Base-by-base conservation (phyloP, 176 grass and related monocot species). In the Cenchrus fungigraminus region DNA sequence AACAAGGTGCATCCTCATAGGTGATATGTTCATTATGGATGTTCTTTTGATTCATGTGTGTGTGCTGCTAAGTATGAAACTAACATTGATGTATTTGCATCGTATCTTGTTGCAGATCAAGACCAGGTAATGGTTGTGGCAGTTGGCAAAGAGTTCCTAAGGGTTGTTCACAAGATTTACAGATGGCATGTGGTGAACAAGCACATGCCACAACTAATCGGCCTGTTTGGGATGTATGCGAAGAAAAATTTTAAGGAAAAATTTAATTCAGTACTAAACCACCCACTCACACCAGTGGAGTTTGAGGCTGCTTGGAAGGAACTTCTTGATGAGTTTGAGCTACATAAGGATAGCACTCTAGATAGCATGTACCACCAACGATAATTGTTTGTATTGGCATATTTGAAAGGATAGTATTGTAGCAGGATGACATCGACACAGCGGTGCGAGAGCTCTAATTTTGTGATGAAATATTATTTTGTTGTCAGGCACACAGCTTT, bases 151-250 rank as follows among this genome's bases (percentile, higher is more conserved):
- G 66, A 69, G 12, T 73, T 73, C 13, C 70, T 12, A 2, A 22
- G 70, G 12, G 7, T 52, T 13, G 12, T 50, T 5, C 70, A 73
- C 3, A 73, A 28, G 12, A 28, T 73, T 13, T 73, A 46, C 2
- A 52, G 12, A 8, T 73, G 70, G 70, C 70, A 73, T 52, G 70
- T 73, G 12, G 46, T 73, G 2, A 52, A 54, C 46, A 74, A 74
- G 19, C 14, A 54, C 14, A 3, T 2, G 3, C 5, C 49, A 2
- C 0, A 17, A 1, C 12, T 34, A 0, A 74, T 54, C 2, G 14
- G 9, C 3, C 8, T 74, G 6, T 74, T 10, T 12, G 8, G 0
- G 0, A 3, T 16, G 28, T 6, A 54, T n/a, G 3, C 16, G 9
- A 3, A 54, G 5, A 2, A 6, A 6, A 0, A 71, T 8, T 69